phyloP scores from a whole-genome alignment of 2,329 filamentous ascomycete genomes.

The Simplicillium aogashimaense region DNA sequence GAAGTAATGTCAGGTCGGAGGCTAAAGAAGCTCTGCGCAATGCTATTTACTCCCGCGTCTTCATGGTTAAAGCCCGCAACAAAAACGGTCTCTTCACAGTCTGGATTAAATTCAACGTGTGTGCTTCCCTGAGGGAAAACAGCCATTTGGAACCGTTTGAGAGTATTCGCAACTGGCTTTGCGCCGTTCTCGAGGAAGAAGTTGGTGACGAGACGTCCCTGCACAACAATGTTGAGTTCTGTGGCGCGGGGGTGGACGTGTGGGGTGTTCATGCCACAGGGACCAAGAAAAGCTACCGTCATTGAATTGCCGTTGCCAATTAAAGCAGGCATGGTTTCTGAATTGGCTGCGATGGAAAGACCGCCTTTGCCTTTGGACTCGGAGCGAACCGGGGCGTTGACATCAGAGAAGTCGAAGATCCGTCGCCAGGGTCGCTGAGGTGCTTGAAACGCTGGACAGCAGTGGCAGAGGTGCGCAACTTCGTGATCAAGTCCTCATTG shows the following conservation, averaged over 20 bases:
- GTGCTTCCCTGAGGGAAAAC: conserved; percentile 39
- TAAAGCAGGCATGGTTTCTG: conserved; percentile 39
- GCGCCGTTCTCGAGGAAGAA: conserved; percentile 33
- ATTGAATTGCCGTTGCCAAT: conserved; percentile 35
- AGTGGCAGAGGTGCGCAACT: conserved; percentile 18
- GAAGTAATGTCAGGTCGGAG: conserved; percentile 24
- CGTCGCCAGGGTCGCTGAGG: conserved; percentile 23
- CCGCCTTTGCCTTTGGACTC: conserved; percentile 24
- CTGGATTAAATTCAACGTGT: conserved; percentile 41
- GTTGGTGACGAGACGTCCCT: conserved; percentile 32
- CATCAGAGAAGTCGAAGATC: conserved; percentile 30
- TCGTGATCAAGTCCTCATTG: conserved; percentile 16
- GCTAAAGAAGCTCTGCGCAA: conserved; percentile 36
- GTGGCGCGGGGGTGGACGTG: conserved; percentile 37
- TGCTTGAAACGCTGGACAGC: conserved; percentile 20
- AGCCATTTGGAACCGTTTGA: conserved; percentile 31
- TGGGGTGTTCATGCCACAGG: conserved; percentile 40
- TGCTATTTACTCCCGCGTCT: conserved; percentile 34
- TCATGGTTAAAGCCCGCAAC: conserved; percentile 35
- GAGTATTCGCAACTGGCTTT: conserved; percentile 23
- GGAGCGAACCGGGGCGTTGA: conserved; percentile 6
- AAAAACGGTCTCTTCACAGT: conserved; percentile 36
- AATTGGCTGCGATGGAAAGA: conserved; percentile 25
- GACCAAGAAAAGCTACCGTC: conserved; percentile 37
- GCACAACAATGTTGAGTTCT: conserved; percentile 36